Base-by-base conservation (phyloP, 495 filamentous ascomycete genomes). In the Aspergillus panamensis region DNA sequence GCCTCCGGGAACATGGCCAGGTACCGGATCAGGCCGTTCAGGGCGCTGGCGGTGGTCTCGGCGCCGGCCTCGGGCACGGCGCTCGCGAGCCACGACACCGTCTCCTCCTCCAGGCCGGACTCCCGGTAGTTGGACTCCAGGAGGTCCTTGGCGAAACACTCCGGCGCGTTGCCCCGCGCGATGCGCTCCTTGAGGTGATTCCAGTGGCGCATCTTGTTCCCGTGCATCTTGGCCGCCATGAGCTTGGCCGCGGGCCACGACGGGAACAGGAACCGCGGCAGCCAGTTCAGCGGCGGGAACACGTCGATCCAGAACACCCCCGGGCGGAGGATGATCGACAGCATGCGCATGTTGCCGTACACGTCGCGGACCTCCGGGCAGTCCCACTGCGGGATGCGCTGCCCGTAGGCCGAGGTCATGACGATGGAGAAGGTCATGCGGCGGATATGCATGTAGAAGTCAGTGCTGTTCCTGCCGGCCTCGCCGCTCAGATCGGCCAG, bases 401-500 rank as follows among this genome's bases (percentile, higher is more conserved):
- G 58, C 6, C 70, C 70, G 32, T 63, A 73, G 2, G 70, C 63
- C 35, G 58, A 56, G 21, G 63, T 61, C 53, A 71, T 69, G 43
- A 71, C 66, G 30, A 69, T 62, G 32, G 54, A 61, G 33, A 64
- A 60, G 0, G 70, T 53, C 51, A 65, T 68, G 9, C 70, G 69
- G 19, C 70, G 59, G 12, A 63, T 59, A 48, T 69, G 66, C 44
- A 53, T 49, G 51, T 69, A 68, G 58, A 70, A 70, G 10, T 59
- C 50, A 3, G 12, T 42, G 35, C 62, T 66, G 31, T 64, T 42
- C 13, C 65, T 72, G 5, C 80, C 64, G 3, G 35, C 35, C 8
- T 39, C 35, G 8, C 10, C 10, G 10, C 35, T 39, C 6, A 85
- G 66, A 57, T 85, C 80, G 21, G 75, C 74, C 2, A 80, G 75